Conservation (phyloP, 2,329 filamentous ascomycete species). For the Coniochaeta ligniaria region DNA sequence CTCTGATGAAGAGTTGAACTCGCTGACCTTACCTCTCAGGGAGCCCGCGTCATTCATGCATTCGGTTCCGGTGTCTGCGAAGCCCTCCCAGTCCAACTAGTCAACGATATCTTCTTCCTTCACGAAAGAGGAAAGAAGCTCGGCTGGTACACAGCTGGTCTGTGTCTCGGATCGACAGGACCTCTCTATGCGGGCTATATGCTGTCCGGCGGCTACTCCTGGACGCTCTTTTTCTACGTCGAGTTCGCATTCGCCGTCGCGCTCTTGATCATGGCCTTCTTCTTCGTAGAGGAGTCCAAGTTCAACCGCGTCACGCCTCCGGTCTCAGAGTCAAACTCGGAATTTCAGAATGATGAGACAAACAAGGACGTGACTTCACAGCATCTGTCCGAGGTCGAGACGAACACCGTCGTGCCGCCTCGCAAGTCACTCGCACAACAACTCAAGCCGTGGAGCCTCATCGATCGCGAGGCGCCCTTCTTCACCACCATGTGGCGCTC, state of each 20-base stretch:
- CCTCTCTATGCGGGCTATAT: constrained; percentile 52
- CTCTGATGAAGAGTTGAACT: not conserved
- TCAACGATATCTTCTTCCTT: constrained; percentile 32
- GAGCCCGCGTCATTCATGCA: constrained; percentile 23
- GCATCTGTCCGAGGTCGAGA: constrained; percentile 1
- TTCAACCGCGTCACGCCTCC: constrained; percentile 9
- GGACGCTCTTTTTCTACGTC: constrained; percentile 53
- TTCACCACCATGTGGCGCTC: constrained; percentile 33
- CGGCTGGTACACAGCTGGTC: constrained; percentile 50
- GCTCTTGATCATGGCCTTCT: constrained; percentile 14
- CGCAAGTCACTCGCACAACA: constrained; percentile 31
- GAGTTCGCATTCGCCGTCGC: constrained; percentile 37
- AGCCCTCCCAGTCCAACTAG: constrained; percentile 29
- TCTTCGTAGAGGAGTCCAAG: constrained; percentile 14
- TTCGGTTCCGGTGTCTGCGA: constrained; percentile 29
- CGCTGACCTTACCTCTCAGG: not conserved
- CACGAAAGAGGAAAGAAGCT: constrained; percentile 40
- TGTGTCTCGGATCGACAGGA: constrained; percentile 44
- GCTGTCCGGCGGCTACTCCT: constrained; percentile 48
- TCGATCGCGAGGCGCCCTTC: constrained; percentile 31
- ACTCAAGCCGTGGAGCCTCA: constrained; percentile 29
- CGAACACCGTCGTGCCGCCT: constrained; percentile 14
- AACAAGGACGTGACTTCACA: not conserved
- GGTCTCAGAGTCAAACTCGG: constrained; percentile 3
- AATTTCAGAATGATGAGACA: not conserved